These are phyloP conservation scores for Pseudevernia furfuracea DNA, from an alignment of 495 filamentous ascomycete species.

Conservation along the genomic window DNA sequence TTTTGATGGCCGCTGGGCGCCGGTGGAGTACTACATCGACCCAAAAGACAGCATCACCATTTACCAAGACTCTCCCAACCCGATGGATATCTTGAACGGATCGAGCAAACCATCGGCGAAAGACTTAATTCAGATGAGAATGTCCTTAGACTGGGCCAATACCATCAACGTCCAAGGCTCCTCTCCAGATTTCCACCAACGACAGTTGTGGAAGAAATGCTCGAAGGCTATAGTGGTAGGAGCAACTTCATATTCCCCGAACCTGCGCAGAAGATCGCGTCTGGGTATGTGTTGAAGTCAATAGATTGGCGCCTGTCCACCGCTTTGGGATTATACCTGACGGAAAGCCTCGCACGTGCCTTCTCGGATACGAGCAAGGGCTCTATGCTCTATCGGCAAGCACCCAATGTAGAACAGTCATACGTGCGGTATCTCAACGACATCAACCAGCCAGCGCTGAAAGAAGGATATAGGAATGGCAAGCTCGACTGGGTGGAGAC, in stretches of 20 bases:
- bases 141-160: constrained; percentile 17
- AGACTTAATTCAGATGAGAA: constrained; percentile 15
- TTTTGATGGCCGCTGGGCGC: constrained; percentile 20
- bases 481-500: constrained; percentile 18
- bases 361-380: constrained; percentile 6
- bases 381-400: constrained; percentile 13
- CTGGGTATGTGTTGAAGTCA: constrained; percentile 8
- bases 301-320: constrained; percentile 17
- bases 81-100: constrained; percentile 19
- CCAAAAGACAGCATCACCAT: constrained; percentile 19
- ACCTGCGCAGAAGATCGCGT: not conserved
- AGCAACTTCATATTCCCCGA: not conserved
- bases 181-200: constrained; percentile 2
- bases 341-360: constrained; percentile 12
- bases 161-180: constrained; percentile 13
- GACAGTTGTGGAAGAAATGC: constrained; percentile 9
- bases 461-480: constrained; percentile 13
- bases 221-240: not conserved
- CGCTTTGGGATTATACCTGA: constrained; percentile 12
- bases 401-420: not conserved
- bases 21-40: constrained; percentile 14
- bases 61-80: constrained; percentile 17
- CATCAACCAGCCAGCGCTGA: constrained; percentile 7
- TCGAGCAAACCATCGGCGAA: constrained; percentile 9
- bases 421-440: constrained; percentile 14